These are phyloP conservation scores for Pleurotus salmoneostramineus DNA, from an alignment of 768 basidiomycete species.

Conservation along the genomic window DNA sequence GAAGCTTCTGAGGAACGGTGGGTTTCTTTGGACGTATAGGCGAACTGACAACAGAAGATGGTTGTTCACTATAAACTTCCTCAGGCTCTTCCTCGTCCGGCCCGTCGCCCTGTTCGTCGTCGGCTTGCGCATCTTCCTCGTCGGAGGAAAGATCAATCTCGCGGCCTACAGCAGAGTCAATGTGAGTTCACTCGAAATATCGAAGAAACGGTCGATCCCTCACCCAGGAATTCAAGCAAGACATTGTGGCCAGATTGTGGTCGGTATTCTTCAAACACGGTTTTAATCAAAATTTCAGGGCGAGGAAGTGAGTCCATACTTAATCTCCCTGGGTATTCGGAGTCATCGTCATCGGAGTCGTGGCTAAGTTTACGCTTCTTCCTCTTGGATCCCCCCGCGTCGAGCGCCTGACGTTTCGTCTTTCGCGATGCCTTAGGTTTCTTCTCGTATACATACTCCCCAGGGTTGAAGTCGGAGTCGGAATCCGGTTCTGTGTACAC, in stretches of 20 bases:
- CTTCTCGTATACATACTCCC: slow-evolving; percentile 28
- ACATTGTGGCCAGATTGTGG: slow-evolving; percentile 30
- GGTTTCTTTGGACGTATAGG: background rate
- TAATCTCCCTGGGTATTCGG: no score
- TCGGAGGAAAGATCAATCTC: slow-evolving; percentile 50
- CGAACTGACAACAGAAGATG: slow-evolving; percentile 4
- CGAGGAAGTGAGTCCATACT: no score
- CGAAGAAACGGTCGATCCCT: slow-evolving; percentile 7
- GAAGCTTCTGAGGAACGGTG: background rate
- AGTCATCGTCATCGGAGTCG: background rate
- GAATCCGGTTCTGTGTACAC: slow-evolving; percentile 35
- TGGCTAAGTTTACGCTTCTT: slow-evolving; percentile 10
- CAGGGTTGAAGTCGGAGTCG: slow-evolving; percentile 47
- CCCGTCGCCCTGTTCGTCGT: slow-evolving; percentile 16
- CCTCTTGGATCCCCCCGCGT: slow-evolving; percentile 13
- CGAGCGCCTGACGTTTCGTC: slow-evolving; percentile 5
- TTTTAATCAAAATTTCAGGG: background rate
- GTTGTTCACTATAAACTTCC: slow-evolving; percentile 1
- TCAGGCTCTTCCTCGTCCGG: slow-evolving; percentile 21
- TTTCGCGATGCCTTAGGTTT: slow-evolving; percentile 21
- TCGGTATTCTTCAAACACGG: background rate
- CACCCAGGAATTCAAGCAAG: slow-evolving; percentile 47
- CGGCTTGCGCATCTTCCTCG: slow-evolving; percentile 36
- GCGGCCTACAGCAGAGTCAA: slow-evolving; percentile 20
- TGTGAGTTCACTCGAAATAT: background rate